A percentile compares a stretch with the other conserved stretches of the same genome.
phyloP scores from a whole-genome alignment of 768 basidiomycete genomes.

The Lactarius sanguifluus region DNA sequence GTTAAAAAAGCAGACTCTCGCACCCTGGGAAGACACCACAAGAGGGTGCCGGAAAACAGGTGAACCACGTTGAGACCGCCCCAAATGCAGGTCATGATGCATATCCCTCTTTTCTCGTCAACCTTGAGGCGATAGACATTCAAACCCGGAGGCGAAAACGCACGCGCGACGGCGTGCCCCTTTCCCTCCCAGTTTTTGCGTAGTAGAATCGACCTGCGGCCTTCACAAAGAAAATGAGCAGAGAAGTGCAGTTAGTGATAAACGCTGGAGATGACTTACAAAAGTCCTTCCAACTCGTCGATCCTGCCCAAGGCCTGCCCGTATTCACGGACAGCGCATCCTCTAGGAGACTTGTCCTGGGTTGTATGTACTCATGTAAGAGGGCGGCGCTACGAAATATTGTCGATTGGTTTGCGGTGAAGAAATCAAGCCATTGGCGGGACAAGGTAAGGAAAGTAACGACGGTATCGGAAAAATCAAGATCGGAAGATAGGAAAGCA shows the following conservation, averaged over 20 bases:
- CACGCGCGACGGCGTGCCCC: constrained; percentile 42
- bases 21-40: constrained; percentile 66
- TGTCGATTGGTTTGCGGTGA: constrained; percentile 45
- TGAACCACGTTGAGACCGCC: constrained; percentile 65
- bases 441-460: constrained; percentile 36
- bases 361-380: constrained; percentile 32
- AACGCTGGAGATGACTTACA: constrained; percentile 44
- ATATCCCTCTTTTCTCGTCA: constrained; percentile 58
- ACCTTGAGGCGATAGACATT: constrained; percentile 74
- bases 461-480: constrained; percentile 47
- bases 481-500: constrained; percentile 52
- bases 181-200: constrained; percentile 56
- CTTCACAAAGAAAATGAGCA: constrained; percentile 36
- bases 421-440: constrained; percentile 37
- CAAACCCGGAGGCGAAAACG: constrained; percentile 38
- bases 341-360: constrained; percentile 30
- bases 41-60: constrained; percentile 44
- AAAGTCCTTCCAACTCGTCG: constrained; percentile 55
- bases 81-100: constrained; percentile 53
- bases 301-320: constrained; percentile 39
- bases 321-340: constrained; percentile 38
- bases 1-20: constrained; percentile 25
- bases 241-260: not conserved
- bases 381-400: constrained; percentile 58
- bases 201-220: constrained; percentile 46